Conservation (phyloP, 768 basidiomycete genomes). For the Boletus reticulatus region DNA sequence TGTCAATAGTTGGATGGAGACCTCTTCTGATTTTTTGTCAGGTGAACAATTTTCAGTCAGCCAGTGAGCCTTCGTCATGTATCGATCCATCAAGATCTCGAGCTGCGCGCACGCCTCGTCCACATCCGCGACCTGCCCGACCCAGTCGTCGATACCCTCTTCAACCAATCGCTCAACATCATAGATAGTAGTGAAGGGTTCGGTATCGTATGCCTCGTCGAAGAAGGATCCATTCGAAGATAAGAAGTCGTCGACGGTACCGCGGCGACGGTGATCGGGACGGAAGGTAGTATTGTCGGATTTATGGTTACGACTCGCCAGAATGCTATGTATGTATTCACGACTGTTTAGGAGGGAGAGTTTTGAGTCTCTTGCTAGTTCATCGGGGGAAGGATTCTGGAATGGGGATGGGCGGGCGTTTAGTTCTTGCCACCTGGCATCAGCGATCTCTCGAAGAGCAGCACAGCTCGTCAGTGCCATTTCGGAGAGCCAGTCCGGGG, state of each 20-base stretch:
- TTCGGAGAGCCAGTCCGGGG: not conserved
- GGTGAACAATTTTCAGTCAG: not conserved
- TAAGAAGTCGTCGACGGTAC: constrained; percentile 14
- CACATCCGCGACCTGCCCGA: constrained; percentile 6
- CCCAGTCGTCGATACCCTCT: constrained; percentile 34
- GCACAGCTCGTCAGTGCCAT: not conserved
- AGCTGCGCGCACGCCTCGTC: constrained; percentile 13
- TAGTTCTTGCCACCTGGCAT: constrained; percentile 33
- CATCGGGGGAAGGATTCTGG: not conserved
- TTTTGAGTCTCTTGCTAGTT: constrained; percentile 24
- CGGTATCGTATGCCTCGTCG: not conserved
- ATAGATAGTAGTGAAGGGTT: constrained; percentile 23
- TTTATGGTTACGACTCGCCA: not conserved
- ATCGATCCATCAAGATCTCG: constrained; percentile 20
- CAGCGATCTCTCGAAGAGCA: constrained; percentile 17
- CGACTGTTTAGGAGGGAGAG: constrained; percentile 29
- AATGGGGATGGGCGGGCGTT: constrained; percentile 10
- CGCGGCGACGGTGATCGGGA: not conserved
- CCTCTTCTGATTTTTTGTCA: constrained; percentile 28
- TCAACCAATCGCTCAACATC: constrained; percentile 38
- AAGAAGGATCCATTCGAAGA: constrained; percentile 12
- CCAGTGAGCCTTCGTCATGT: constrained; percentile 18
- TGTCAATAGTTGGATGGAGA: constrained; percentile 40
- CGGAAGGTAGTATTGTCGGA: not conserved
- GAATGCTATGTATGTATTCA: constrained; percentile 5